Percentiles rank a stretch among this genome's conserved stretches.
Evolutionary conservation across 345 rosid species (phyloP).

Genomic region (Bretschneidera sinensis): DNA sequence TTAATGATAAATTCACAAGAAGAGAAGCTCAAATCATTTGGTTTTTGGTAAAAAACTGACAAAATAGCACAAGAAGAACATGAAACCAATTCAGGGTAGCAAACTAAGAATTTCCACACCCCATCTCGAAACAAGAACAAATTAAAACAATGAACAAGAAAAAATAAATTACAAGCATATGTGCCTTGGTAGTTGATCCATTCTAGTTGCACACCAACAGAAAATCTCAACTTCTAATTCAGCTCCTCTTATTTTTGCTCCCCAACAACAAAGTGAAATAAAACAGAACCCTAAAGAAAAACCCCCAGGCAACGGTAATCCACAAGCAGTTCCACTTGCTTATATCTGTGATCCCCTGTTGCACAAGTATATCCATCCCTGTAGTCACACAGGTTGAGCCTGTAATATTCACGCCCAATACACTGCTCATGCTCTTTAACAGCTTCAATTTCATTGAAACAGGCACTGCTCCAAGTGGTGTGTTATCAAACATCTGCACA

Average conservation of each 20-base stretch:
- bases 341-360: slow-evolving; percentile 70
- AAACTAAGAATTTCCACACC: too few relatives aligned
- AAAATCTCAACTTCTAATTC: slow-evolving; percentile 10
- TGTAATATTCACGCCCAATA: slow-evolving; percentile 55
- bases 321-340: slow-evolving; percentile 85
- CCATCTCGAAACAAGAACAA: too few relatives aligned
- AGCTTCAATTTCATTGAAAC: slow-evolving; percentile 42
- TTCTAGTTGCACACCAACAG: too few relatives aligned
- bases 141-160: too few relatives aligned
- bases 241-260: slow-evolving; percentile 86
- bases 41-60: too few relatives aligned
- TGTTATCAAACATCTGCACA: slow-evolving; percentile 73
- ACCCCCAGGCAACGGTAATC: slow-evolving; percentile 90
- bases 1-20: too few relatives aligned
- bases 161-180: too few relatives aligned
- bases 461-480: slow-evolving; percentile 55
- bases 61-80: too few relatives aligned
- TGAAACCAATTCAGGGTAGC: too few relatives aligned
- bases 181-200: too few relatives aligned
- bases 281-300: slow-evolving; percentile 78
- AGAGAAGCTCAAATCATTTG: too few relatives aligned
- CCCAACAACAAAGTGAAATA: slow-evolving; percentile 71
- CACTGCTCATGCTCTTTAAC: slow-evolving; percentile 51
- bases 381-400: slow-evolving; percentile 73
- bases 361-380: slow-evolving; percentile 52